Conservation (phyloP, 2,329 filamentous ascomycete species). For the Passalora sequoiae region DNA sequence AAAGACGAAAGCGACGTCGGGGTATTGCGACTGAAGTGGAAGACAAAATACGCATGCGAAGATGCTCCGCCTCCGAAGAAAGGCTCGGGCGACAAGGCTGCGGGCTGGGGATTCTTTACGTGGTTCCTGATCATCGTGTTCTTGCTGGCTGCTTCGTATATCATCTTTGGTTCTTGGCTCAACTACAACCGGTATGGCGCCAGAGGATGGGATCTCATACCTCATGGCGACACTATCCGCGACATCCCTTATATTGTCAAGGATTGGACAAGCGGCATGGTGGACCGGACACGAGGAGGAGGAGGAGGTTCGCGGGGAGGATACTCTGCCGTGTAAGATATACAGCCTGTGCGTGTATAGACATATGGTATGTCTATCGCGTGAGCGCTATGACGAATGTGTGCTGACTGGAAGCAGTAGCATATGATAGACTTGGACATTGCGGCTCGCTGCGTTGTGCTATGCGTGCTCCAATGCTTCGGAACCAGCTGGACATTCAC, state of each 20-base stretch:
- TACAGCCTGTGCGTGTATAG: not conserved
- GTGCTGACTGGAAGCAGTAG: not conserved
- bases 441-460: too few species aligned
- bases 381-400: not conserved
- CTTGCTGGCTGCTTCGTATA: slow-evolving; percentile 76
- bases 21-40: slow-evolving; percentile 74
- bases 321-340: slow-evolving; percentile 75
- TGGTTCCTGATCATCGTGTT: slow-evolving; percentile 92
- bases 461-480: too few species aligned
- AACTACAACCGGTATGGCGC: slow-evolving; percentile 98
- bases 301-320: slow-evolving; percentile 59
- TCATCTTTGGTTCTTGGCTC: slow-evolving; percentile 97
- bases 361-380: slow-evolving; percentile 6
- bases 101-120: slow-evolving; percentile 91
- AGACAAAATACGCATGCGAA: slow-evolving; percentile 82
- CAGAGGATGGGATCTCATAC: slow-evolving; percentile 88
- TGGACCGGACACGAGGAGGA: slow-evolving; percentile 78
- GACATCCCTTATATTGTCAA: slow-evolving; percentile 89
- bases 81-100: slow-evolving; percentile 43
- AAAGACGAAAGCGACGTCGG: slow-evolving; percentile 54
- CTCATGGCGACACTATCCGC: slow-evolving; percentile 85
- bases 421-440: slow-evolving; percentile 8
- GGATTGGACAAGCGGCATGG: slow-evolving; percentile 74
- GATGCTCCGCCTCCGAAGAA: slow-evolving; percentile 42
- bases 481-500: too few species aligned